These are phyloP conservation scores for Eucalyptus regnans DNA, from an alignment of 345 rosid genomes.

Conservation along the genomic window DNA sequence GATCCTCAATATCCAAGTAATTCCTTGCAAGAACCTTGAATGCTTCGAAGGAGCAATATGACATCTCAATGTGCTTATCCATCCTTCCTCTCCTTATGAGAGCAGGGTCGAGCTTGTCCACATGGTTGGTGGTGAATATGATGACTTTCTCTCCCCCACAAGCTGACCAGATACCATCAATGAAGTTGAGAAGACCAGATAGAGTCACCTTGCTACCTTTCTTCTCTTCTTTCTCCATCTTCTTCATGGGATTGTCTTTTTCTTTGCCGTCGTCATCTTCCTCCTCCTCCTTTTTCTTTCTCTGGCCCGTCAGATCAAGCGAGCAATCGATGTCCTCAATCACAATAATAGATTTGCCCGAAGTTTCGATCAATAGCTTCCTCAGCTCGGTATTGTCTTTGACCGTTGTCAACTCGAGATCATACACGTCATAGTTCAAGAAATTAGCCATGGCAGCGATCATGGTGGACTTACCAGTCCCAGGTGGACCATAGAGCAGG, in stretches of 20 bases:
- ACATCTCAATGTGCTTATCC: slow-evolving; percentile 13
- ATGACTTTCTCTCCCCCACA: slow-evolving; percentile 5
- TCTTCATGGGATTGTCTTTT: neutral
- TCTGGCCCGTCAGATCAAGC: slow-evolving; percentile 3
- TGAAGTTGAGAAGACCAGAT: slow-evolving; percentile 9
- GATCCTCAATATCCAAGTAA: neutral
- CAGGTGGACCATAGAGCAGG: slow-evolving; percentile 4
- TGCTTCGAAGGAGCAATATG: neutral
- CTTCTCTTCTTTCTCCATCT: neutral
- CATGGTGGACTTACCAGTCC: slow-evolving; percentile 16
- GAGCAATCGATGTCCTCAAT: slow-evolving; percentile 16
- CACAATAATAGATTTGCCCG: slow-evolving; percentile 10
- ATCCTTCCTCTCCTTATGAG: slow-evolving; percentile 11
- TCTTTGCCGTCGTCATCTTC: neutral
- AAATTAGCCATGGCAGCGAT: slow-evolving; percentile 10
- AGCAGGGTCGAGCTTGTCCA: slow-evolving; percentile 10
- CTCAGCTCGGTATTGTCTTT: slow-evolving; percentile 7
- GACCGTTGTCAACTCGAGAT: slow-evolving; percentile 6
- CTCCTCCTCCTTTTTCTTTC: neutral
- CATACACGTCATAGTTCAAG: slow-evolving; percentile 1
- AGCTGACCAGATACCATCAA: slow-evolving; percentile 11
- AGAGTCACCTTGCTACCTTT: slow-evolving; percentile 3
- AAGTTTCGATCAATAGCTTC: slow-evolving; percentile 3
- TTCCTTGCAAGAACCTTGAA: neutral
- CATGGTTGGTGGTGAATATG: slow-evolving; percentile 7